Evolutionary conservation across 2,329 filamentous ascomycete genomes (phyloP).

Genomic region (Cladorrhinum sp.): DNA sequence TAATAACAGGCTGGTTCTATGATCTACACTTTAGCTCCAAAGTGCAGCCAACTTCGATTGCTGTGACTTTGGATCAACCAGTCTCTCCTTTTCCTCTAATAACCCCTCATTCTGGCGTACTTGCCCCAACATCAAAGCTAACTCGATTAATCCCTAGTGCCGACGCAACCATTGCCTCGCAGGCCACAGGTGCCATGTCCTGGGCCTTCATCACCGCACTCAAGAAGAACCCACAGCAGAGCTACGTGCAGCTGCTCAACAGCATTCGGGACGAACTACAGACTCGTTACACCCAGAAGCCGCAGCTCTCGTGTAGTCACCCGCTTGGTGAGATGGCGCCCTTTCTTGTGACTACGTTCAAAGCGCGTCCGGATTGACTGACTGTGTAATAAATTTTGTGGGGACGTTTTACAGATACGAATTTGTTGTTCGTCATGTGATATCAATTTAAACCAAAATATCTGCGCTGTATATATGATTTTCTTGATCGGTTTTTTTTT

Average conservation of each 20-base stretch:
- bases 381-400: slow-evolving; percentile 2
- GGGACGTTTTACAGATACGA: slow-evolving; percentile 48
- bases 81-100: slow-evolving; percentile 14
- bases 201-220: slow-evolving; percentile 93
- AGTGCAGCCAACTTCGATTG: slow-evolving; percentile 29
- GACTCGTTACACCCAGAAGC: slow-evolving; percentile 88
- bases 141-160: slow-evolving; percentile 54
- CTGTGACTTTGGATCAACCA: slow-evolving; percentile 42
- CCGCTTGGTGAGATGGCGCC: slow-evolving; percentile 69
- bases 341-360: slow-evolving; percentile 23
- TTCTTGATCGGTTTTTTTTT: not conserved
- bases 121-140: not conserved
- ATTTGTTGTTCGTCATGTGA: slow-evolving; percentile 62
- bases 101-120: not conserved
- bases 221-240: slow-evolving; percentile 96
- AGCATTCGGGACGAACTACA: slow-evolving; percentile 91
- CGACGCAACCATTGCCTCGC: slow-evolving; percentile 84
- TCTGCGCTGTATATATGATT: not conserved
- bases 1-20: slow-evolving; percentile 25
- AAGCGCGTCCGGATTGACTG: slow-evolving; percentile 26
- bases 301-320: slow-evolving; percentile 94
- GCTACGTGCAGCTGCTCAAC: slow-evolving; percentile 94
- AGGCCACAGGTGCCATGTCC: slow-evolving; percentile 97
- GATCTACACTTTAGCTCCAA: slow-evolving; percentile 41
- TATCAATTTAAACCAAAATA: not conserved